Evolutionary conservation across 106 monocot genomes (phyloP).

Genomic region (Cymbidium sinense): DNA sequence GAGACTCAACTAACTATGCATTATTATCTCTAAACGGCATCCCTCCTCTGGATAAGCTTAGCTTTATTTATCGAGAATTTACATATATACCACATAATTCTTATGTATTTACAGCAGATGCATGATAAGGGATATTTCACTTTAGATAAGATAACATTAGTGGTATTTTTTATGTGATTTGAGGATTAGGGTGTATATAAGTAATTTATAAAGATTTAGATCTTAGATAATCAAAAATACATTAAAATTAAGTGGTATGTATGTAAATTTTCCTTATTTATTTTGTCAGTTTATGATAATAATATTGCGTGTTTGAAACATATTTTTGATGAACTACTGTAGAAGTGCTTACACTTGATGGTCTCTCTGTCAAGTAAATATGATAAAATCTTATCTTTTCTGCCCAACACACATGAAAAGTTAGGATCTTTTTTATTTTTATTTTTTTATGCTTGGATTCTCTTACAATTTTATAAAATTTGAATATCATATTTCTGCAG

Average conservation of each 20-base stretch:
- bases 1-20: slow-evolving; percentile 14
- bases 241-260: no score
- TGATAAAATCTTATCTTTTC: neutral
- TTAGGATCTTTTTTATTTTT: neutral
- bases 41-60: no score
- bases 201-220: no score
- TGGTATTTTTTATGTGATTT: no score
- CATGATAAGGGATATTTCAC: no score
- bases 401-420: neutral
- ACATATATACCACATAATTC: no score
- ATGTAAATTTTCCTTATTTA: no score
- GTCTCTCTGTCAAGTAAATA: neutral
- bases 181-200: no score
- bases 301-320: neutral
- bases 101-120: no score
- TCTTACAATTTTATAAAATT: neutral
- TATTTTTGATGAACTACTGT: neutral
- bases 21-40: neutral
- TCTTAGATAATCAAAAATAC: no score
- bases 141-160: no score
- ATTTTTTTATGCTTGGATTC: neutral
- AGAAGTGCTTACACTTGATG: neutral
- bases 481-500: slow-evolving; percentile 27
- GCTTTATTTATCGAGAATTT: neutral
- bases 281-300: no score